Evolutionary conservation across 1,284 basidiomycete genomes (phyloP).

Genomic region (Ustilago cynodontis): DNA sequence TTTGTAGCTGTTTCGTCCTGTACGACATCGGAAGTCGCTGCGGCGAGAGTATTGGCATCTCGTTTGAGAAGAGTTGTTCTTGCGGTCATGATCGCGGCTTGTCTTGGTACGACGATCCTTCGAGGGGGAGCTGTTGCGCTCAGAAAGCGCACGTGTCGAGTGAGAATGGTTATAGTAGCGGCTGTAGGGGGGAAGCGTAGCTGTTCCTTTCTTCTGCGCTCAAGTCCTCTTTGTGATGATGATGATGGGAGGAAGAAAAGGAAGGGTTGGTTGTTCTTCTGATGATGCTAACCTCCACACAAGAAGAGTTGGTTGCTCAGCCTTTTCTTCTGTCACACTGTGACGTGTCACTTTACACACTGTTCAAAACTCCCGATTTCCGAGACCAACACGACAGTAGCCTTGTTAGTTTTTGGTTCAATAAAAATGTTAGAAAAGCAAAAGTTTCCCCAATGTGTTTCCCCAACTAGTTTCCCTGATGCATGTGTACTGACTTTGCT

Average conservation of each 20-base stretch:
- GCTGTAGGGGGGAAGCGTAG: neutral
- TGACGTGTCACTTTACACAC: neutral
- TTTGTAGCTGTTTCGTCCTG: slow-evolving; percentile 2
- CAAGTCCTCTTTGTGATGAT: neutral
- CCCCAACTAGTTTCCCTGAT: too few species aligned
- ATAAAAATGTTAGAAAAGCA: too few species aligned
- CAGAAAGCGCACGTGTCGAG: slow-evolving; percentile 4
- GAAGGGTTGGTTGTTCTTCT: neutral
- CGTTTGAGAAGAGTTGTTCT: slow-evolving; percentile 29
- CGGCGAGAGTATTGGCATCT: slow-evolving; percentile 35
- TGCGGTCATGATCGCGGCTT: slow-evolving; percentile 12
- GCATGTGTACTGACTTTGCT: too few species aligned
- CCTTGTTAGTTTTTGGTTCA: too few species aligned
- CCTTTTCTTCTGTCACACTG: neutral
- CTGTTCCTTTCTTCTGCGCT: neutral
- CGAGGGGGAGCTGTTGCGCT: neutral
- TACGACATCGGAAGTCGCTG: neutral
- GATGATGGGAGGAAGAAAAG: neutral
- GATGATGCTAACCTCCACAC: neutral
- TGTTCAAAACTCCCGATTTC: neutral
- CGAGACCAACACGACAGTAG: slow-evolving; percentile 13
- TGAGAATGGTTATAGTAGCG: neutral
- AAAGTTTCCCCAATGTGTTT: too few species aligned
- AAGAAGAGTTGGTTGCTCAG: neutral
- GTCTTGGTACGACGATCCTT: neutral